Evolutionary conservation across 306 rosid genomes (phyloP).

Genomic region (Pachyrhizus erosus): DNA sequence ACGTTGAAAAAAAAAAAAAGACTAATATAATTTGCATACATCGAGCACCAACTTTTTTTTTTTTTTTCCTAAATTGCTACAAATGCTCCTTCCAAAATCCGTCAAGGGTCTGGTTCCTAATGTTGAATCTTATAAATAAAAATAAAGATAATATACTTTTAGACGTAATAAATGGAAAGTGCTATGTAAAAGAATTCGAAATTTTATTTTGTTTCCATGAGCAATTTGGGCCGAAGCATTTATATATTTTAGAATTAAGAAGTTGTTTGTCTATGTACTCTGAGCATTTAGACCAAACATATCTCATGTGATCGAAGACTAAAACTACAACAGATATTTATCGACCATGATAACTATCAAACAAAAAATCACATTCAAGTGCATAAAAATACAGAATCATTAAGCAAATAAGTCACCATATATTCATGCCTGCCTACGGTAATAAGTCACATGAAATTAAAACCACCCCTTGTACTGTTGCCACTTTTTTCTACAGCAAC

Average conservation of each 20-base stretch:
- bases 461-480: background rate
- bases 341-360: background rate
- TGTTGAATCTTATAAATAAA: too few species aligned
- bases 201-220: background rate
- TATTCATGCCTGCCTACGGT: background rate
- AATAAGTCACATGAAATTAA: background rate
- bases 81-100: too few species aligned
- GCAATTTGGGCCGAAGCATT: background rate
- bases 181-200: background rate
- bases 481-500: background rate
- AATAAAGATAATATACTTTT: too few species aligned
- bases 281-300: background rate
- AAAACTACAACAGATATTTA: background rate
- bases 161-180: background rate
- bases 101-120: too few species aligned
- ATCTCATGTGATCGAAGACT: background rate
- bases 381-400: too few species aligned
- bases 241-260: background rate
- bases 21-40: too few species aligned
- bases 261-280: background rate
- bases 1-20: too few species aligned
- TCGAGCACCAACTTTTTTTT: too few species aligned
- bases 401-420: background rate
- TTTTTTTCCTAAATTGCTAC: too few species aligned
- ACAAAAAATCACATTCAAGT: background rate